A percentile compares a stretch with the other conserved stretches of the same genome.
Conservation (phyloP, 78 protist species). For the Guillardia theta region DNA sequence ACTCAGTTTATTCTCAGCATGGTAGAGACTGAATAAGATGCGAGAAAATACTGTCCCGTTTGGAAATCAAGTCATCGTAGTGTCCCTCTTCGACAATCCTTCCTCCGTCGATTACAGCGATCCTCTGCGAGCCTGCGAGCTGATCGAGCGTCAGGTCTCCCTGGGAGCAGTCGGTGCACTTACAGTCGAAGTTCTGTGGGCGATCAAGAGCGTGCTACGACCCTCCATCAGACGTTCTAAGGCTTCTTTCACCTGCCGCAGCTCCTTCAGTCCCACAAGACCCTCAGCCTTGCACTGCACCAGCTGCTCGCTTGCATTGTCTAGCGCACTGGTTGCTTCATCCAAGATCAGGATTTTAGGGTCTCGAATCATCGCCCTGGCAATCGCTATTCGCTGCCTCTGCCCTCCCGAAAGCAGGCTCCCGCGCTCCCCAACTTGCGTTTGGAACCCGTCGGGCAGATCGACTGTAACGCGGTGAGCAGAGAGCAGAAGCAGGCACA, state of each 20-base stretch:
- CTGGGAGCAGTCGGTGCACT: too few species aligned
- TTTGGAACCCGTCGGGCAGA: conserved; percentile 77
- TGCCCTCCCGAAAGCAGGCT: conserved; percentile 90
- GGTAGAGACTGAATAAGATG: too few species aligned
- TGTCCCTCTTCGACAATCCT: too few species aligned
- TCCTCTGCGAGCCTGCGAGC: too few species aligned
- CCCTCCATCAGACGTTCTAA: conserved; percentile 68
- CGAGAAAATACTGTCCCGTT: too few species aligned
- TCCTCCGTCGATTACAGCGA: too few species aligned
- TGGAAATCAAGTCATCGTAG: too few species aligned
- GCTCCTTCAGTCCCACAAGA: background rate
- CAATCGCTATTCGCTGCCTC: conserved; percentile 89
- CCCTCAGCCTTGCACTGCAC: conserved; percentile 50
- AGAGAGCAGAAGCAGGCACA: background rate
- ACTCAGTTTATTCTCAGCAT: too few species aligned
- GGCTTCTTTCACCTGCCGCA: conserved; percentile 69
- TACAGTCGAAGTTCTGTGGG: conserved; percentile 89
- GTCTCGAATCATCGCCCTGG: conserved; percentile 86
- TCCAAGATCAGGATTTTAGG: conserved; percentile 92
- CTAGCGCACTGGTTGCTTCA: conserved; percentile 95
- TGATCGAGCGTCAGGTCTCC: too few species aligned
- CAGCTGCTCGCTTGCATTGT: conserved; percentile 74
- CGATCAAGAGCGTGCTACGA: conserved; percentile 84
- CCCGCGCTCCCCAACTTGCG: conserved; percentile 86
- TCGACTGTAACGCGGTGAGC: background rate